Conservation (phyloP, 1,284 basidiomycete genomes). For the Melampsora allii-populina region DNA sequence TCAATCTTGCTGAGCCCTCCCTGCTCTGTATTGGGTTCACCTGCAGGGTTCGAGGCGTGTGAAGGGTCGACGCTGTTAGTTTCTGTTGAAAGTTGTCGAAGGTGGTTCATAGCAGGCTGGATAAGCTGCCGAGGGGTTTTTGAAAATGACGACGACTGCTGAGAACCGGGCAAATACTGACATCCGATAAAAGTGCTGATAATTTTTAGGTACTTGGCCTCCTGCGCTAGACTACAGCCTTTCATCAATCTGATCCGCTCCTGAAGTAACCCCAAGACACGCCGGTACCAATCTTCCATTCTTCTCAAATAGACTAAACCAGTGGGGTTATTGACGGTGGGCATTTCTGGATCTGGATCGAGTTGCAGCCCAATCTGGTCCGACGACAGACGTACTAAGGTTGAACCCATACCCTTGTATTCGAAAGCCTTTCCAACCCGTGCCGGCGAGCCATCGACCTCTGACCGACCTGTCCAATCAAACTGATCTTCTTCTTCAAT, state of each 20-base stretch:
- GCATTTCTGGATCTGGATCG: slow-evolving; percentile 59
- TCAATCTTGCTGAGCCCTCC: slow-evolving; percentile 36
- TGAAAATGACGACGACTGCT: too few relatives aligned
- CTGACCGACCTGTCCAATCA: slow-evolving; percentile 84
- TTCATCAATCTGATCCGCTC: slow-evolving; percentile 47
- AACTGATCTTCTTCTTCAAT: slow-evolving; percentile 70
- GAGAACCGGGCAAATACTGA: slow-evolving; percentile 4
- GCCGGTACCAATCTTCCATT: slow-evolving; percentile 73
- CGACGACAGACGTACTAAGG: slow-evolving; percentile 48
- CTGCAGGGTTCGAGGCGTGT: too few relatives aligned
- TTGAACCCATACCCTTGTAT: slow-evolving; percentile 64
- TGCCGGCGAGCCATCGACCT: slow-evolving; percentile 61
- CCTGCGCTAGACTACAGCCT: slow-evolving; percentile 48
- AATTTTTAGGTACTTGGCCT: slow-evolving; percentile 46
- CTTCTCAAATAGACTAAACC: slow-evolving; percentile 66
- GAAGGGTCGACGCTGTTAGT: too few relatives aligned
- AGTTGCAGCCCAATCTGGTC: slow-evolving; percentile 46
- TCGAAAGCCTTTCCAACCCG: slow-evolving; percentile 62
- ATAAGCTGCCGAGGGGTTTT: too few relatives aligned
- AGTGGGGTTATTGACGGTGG: slow-evolving; percentile 46
- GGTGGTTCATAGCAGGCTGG: too few relatives aligned
- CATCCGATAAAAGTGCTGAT: slow-evolving; percentile 46
- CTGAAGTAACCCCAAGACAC: slow-evolving; percentile 67
- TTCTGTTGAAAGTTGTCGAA: too few relatives aligned
- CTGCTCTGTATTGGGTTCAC: background rate